Evolutionary conservation across 192 early-diverging fungal species (phyloP).

Genomic region (Paraglomus occultum): DNA sequence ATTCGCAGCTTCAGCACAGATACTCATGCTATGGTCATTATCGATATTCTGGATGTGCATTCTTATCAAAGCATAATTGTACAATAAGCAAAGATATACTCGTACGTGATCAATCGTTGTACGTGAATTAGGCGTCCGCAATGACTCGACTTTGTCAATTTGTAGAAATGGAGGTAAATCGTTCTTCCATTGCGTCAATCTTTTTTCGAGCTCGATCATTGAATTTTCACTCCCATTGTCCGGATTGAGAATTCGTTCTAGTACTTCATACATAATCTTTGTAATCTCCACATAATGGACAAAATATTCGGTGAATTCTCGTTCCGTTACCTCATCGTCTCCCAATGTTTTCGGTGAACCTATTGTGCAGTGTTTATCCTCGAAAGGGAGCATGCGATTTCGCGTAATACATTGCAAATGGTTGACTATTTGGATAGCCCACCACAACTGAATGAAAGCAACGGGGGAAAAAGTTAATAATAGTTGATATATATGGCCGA

Average conservation of each 20-base stretch:
- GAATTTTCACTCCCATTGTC: neutral
- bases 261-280: constrained; percentile 17
- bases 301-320: constrained; percentile 11
- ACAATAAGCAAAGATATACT: constrained; percentile 16
- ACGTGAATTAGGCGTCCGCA: neutral
- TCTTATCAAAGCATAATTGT: constrained; percentile 24
- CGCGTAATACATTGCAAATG: constrained; percentile 8
- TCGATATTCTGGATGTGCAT: constrained; percentile 12
- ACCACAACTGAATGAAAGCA: constrained; percentile 8
- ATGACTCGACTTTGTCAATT: neutral
- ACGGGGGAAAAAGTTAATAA: no score
- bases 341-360: neutral
- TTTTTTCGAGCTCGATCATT: neutral
- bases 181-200: constrained; percentile 4
- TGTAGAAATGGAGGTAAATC: constrained; percentile 6
- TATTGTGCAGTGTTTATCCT: constrained; percentile 18
- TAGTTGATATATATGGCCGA: no score
- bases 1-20: constrained; percentile 13
- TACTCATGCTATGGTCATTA: neutral
- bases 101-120: constrained; percentile 23
- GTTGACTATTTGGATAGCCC: constrained; percentile 10
- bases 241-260: neutral
- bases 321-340: neutral
- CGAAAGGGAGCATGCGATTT: neutral
- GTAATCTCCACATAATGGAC: neutral